These are phyloP conservation scores for Rhipidocladum racemiflorum DNA, from an alignment of 176 grass and related monocot species.

Conservation along the genomic window DNA sequence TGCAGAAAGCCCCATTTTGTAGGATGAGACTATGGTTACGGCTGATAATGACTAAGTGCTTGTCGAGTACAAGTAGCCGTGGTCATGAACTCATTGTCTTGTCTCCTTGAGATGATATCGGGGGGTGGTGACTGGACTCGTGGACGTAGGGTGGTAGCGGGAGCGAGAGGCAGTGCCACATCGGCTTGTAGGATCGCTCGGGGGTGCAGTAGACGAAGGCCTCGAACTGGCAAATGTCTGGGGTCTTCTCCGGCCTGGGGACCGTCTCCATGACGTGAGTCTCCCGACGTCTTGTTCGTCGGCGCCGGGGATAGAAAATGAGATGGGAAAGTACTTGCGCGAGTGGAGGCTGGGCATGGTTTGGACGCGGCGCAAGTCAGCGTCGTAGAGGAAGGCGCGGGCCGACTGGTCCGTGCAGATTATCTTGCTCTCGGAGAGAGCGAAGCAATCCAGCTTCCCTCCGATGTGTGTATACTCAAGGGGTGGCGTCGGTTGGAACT, in stretches of 20 bases:
- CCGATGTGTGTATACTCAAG: no score
- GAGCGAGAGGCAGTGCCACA: neutral
- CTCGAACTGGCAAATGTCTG: neutral
- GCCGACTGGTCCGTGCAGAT: neutral
- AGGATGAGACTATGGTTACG: no score
- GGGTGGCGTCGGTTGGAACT: neutral
- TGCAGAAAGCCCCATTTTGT: neutral
- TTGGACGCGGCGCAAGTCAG: neutral
- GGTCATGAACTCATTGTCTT: no score
- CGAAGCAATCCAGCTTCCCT: neutral
- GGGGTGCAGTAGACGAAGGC: neutral
- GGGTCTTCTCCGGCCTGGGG: neutral
- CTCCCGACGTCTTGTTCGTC: neutral
- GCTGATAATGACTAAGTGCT: no score
- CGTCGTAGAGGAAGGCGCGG: neutral
- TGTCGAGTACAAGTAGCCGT: no score
- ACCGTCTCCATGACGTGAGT: neutral
- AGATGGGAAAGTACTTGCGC: neutral
- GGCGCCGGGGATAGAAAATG: neutral
- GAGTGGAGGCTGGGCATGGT: neutral
- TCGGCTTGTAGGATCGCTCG: neutral
- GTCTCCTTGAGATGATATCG: no score
- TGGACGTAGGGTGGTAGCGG: neutral
- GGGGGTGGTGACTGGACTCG: no score
- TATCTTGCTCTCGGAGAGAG: neutral